phyloP scores from a whole-genome alignment of 2,329 filamentous ascomycete genomes.

The Dactylellina drechsleri region DNA sequence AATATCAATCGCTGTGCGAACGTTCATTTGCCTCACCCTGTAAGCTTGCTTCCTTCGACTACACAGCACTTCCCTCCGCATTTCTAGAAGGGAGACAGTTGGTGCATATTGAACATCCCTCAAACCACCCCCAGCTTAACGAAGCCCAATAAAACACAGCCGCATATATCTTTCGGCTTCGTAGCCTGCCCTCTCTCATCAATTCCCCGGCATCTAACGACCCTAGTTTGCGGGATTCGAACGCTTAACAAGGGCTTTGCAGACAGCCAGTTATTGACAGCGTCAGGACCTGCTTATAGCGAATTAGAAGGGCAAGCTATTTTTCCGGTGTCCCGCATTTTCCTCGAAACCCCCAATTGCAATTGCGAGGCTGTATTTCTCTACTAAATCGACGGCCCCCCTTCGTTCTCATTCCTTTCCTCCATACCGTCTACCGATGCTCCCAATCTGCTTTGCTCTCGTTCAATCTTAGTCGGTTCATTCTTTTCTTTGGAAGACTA shows the following conservation, averaged over 20 bases:
- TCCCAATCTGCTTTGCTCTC: neutral
- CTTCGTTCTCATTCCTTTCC: constrained; percentile 37
- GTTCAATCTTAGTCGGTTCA: neutral
- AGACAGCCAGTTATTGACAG: constrained; percentile 53
- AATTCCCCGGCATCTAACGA: constrained; percentile 52
- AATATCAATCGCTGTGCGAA: constrained; percentile 19
- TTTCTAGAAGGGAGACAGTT: neutral
- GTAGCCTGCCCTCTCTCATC: constrained; percentile 48
- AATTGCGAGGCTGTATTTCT: constrained; percentile 43
- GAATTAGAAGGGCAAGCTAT: constrained; percentile 46
- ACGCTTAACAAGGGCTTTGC: constrained; percentile 51
- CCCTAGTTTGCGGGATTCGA: constrained; percentile 52
- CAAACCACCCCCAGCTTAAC: constrained; percentile 42
- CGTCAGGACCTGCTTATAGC: constrained; percentile 36
- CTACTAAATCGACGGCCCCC: constrained; percentile 34
- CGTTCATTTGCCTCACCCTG: constrained; percentile 12
- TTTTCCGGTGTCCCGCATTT: constrained; percentile 55
- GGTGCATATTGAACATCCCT: constrained; percentile 13
- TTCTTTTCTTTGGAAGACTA: neutral
- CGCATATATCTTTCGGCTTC: constrained; percentile 53
- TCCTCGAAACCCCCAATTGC: constrained; percentile 39
- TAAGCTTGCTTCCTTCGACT: neutral
- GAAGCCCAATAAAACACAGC: constrained; percentile 51
- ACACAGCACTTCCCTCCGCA: neutral
- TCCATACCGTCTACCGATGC: constrained; percentile 22